Conservation (phyloP, 1,284 basidiomycete genomes). For the Schizopora paradoxa region DNA sequence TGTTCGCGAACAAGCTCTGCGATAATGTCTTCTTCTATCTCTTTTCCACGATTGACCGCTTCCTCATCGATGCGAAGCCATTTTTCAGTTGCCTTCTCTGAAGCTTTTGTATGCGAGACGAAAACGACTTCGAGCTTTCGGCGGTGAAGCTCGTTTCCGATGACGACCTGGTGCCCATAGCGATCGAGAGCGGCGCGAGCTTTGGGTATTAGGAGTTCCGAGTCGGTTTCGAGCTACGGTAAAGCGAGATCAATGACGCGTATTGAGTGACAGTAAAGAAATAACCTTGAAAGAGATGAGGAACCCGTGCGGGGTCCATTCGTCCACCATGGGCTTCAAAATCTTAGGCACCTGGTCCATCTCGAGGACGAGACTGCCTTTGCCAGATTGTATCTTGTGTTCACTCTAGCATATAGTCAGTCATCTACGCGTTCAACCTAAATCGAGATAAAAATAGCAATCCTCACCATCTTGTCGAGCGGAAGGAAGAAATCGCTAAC, state of each 20-base stretch:
- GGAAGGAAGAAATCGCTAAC: conserved; percentile 98
- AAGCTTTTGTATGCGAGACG: conserved; percentile 38
- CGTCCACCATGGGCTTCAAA: conserved; percentile 84
- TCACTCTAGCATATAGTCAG: conserved; percentile 59
- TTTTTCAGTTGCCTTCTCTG: conserved; percentile 46
- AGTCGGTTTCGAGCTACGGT: conserved; percentile 87
- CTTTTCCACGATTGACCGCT: conserved; percentile 42
- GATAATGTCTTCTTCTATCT: conserved; percentile 94
- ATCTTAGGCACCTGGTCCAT: conserved; percentile 99
- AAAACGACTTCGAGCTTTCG: conserved; percentile 93
- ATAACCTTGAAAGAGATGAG: conserved; percentile 94
- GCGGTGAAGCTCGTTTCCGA: conserved; percentile 88
- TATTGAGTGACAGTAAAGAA: conserved; percentile 1
- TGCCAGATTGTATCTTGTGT: conserved; percentile 97
- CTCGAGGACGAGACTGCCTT: conserved; percentile 88
- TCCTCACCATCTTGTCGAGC: conserved; percentile 75
- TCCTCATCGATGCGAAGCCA: conserved; percentile 68
- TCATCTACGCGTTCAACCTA: neutral
- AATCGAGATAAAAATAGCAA: neutral
- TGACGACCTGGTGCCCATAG: conserved; percentile 96
- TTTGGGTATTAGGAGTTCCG: conserved; percentile 81
- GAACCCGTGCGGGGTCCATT: conserved; percentile 90
- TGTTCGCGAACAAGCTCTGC: conserved; percentile 72
- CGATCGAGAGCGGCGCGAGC: conserved; percentile 82
- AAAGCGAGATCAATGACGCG: neutral